Base-by-base conservation (phyloP, 345 rosid species). In the Hibiscus syriacus region DNA sequence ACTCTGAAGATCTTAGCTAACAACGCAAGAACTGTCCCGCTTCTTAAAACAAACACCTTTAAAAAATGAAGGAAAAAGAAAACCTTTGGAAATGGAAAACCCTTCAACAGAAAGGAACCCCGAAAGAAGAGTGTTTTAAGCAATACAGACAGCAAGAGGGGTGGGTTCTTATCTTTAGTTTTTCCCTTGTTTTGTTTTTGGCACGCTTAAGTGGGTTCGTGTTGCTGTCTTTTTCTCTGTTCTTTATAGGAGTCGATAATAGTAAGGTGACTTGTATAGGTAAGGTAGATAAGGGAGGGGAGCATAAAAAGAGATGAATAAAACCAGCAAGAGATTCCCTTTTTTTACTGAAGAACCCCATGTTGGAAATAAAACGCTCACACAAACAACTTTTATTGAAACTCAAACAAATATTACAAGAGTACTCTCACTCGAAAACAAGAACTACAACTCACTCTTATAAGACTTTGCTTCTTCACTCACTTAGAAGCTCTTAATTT, bases 161-260 rank as follows among this genome's bases (percentile, higher is more conserved):
- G 55, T 36, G 54, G 72, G 23, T 48, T 57, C 32, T 62, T 49
- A 64, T 61, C 72, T 49, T 19, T 43, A 70, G 39, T 70, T 70
- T 70, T 25, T 75, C 46, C 72, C 66, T 34, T 27, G 55, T 17
- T 49, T 1, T 73, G 66, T 39, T 19, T 17, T 17, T 49, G 54
- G 81, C 80, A 75, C 72, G 80, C 81, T 79, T 66, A 66, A 22
- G 77, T 70, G 80, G 78, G 76, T 68, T 80, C 55, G 20, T 30
- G 34, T 45, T 17, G 41, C 26, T 68, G 45, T 52, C 55, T 27
- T 34, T 19, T 14, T 29, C 74, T 70, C 55, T 48, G 0, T 52
- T 70, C 26, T 75, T 55, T n/a, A 19, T 7, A 43, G 53, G 55
- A n/a, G n/a, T n/a, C n/a, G n/a, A n/a, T n/a, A n/a, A n/a, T n/a